phyloP scores from a whole-genome alignment of 495 filamentous ascomycete species.

The Pseudoneurospora amorphoporcata region DNA sequence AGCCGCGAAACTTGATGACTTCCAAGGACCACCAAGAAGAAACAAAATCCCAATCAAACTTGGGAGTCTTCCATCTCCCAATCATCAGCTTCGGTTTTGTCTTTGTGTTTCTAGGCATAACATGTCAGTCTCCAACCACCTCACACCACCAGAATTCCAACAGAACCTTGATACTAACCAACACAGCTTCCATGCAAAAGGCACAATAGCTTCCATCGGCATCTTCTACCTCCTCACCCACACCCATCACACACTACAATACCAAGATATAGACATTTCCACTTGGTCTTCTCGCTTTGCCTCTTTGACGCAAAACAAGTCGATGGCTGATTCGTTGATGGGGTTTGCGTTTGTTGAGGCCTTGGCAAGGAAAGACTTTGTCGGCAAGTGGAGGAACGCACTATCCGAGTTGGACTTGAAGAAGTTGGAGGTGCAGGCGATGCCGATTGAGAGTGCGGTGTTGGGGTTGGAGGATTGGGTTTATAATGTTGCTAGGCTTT shows the following conservation, averaged over 20 bases:
- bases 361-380: background rate
- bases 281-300: background rate
- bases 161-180: accelerated
- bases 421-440: background rate
- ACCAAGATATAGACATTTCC: background rate
- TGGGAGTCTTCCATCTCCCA: background rate
- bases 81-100: background rate
- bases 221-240: background rate
- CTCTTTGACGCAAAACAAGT: background rate
- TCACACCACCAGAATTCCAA: background rate
- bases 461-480: background rate
- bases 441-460: background rate
- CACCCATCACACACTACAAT: background rate
- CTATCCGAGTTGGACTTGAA: background rate
- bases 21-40: background rate
- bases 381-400: background rate
- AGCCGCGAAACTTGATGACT: background rate
- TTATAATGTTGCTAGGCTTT: background rate
- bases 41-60: background rate
- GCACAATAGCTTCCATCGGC: background rate
- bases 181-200: background rate
- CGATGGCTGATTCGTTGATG: background rate
- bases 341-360: background rate
- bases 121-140: background rate
- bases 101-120: background rate